Evolutionary conservation across 2,329 filamentous ascomycete genomes (phyloP), one percentile per base, ranked within the genome.

Genomic region (Tolypocladium ovalisporum): DNA sequence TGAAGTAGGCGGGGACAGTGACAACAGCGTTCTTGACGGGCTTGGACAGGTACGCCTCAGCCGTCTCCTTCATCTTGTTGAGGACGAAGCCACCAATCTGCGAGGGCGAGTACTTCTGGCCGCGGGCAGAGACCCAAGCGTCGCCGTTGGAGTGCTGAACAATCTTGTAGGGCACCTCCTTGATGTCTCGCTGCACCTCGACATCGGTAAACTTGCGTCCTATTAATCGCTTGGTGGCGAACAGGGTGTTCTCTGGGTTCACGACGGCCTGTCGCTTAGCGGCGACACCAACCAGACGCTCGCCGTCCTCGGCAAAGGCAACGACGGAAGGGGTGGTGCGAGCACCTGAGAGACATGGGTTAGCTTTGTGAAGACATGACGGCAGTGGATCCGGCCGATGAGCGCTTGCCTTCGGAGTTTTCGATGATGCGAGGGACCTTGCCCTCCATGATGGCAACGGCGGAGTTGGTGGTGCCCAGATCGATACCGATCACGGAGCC

Each of bases 31-130:
- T 96, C 84, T 96, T 94, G 70, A 96, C 79, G 60, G 85, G 84
- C 81, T 91, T 96, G 77, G 88, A 85, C 64, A 96, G 84, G 79
- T 95, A 96, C 61, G 88, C 81, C 81, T 97, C 92, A 64, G 93
- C 93, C 55, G 93, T 97, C 83, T 97, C 93, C 86, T 96, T 97
- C 93, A 97, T 97, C 85, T 97, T 97, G 76, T 91, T 87, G 68
- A 97, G 84, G 64, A 97, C 83, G 76, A 97, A 96, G 71, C 92
- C 93, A 83, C 93, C 93, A 63, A 97, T 90, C 77, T 97, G 93
- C n/a, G 92, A 96, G 58, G 93, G 93, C 64, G 92, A 97, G 82
- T 97, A 97, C 76, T 92, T 96, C 77, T 97, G 86, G 71, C 87
- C 91, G 66, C 91, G 90, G 67, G 92, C 89, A 76, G 92, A 85